phyloP scores from a whole-genome alignment of 2,329 filamentous ascomycete genomes.

The Exophiala alcalophila region DNA sequence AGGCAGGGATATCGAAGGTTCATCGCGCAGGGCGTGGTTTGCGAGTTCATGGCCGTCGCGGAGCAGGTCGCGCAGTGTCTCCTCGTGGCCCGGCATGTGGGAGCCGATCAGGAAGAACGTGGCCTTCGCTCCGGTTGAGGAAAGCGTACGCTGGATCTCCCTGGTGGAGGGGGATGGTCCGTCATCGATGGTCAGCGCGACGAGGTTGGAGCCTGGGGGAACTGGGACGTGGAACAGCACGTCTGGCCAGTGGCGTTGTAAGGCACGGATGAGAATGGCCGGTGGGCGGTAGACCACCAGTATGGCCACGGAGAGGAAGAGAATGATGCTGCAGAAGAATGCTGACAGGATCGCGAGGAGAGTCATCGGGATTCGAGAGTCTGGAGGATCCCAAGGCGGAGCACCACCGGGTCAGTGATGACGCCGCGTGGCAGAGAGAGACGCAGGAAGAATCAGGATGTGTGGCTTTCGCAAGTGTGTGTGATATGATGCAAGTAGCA shows the following conservation, averaged over 20 bases:
- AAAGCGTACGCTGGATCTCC: constrained; percentile 67
- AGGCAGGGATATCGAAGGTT: constrained; percentile 64
- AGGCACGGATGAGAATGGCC: constrained; percentile 64
- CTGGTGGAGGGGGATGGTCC: constrained; percentile 70
- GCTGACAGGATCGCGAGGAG: background rate
- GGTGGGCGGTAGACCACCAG: constrained; percentile 81
- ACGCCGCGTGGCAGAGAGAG: too few species aligned
- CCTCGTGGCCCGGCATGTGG: constrained; percentile 61
- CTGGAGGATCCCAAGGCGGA: too few species aligned
- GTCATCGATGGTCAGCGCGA: constrained; percentile 86
- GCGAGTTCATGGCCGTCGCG: constrained; percentile 67
- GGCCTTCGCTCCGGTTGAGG: constrained; percentile 63
- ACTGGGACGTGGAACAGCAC: constrained; percentile 70
- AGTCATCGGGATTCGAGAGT: too few species aligned
- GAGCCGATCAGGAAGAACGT: constrained; percentile 88
- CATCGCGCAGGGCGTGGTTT: constrained; percentile 88
- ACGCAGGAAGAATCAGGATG: too few species aligned
- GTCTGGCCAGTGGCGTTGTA: constrained; percentile 70
- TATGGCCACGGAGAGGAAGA: constrained; percentile 32
- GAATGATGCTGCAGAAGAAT: background rate
- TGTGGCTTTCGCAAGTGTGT: too few species aligned
- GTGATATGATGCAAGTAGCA: too few species aligned
- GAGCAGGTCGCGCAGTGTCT: constrained; percentile 57
- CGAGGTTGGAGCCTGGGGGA: constrained; percentile 59
- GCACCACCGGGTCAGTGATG: too few species aligned